Percentiles rank a stretch among this genome's conserved stretches.
These are phyloP conservation scores for Physcomitrellopsis africana DNA, from an alignment of 225 moss, liverwort and hornwort species.

Conservation along the genomic window DNA sequence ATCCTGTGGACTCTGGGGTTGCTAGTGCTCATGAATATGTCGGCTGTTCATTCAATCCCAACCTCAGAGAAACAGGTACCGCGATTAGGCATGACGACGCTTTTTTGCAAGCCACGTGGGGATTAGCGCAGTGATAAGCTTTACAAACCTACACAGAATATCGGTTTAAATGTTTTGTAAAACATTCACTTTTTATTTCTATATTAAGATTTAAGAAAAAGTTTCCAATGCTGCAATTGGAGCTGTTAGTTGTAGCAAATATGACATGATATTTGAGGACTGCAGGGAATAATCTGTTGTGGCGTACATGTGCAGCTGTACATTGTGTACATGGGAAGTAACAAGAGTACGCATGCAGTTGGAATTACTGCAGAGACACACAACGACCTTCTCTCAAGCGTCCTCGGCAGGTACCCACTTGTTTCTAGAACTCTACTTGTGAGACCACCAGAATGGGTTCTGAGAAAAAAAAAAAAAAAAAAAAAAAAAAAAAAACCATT, in stretches of 20 bases:
- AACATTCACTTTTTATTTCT: background rate
- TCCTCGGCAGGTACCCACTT: conserved; percentile 44
- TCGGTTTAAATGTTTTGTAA: too few species aligned
- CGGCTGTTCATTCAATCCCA: conserved; percentile 29
- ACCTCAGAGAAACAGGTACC: conserved; percentile 39
- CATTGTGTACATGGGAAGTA: conserved; percentile 60
- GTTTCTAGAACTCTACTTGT: background rate
- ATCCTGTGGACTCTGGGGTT: conserved; percentile 20
- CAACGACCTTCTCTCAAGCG: conserved; percentile 40
- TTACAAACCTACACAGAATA: background rate
- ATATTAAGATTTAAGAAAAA: too few species aligned
- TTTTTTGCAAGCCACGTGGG: background rate
- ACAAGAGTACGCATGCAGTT: conserved; percentile 23
- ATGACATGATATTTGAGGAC: background rate
- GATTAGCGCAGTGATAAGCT: background rate
- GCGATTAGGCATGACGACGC: too few species aligned
- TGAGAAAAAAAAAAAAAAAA: too few species aligned
- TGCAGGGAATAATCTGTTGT: background rate
- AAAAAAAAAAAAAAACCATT: background rate
- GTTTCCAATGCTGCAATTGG: too few species aligned
- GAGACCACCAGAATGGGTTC: background rate
- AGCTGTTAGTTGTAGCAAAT: background rate
- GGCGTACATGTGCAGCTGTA: conserved; percentile 44
- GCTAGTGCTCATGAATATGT: conserved; percentile 19
- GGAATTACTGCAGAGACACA: conserved; percentile 34